Percentiles rank a stretch among this genome's conserved stretches.
These are phyloP conservation scores for Paxillus involutus DNA, from an alignment of 768 basidiomycete genomes.

Conservation along the genomic window DNA sequence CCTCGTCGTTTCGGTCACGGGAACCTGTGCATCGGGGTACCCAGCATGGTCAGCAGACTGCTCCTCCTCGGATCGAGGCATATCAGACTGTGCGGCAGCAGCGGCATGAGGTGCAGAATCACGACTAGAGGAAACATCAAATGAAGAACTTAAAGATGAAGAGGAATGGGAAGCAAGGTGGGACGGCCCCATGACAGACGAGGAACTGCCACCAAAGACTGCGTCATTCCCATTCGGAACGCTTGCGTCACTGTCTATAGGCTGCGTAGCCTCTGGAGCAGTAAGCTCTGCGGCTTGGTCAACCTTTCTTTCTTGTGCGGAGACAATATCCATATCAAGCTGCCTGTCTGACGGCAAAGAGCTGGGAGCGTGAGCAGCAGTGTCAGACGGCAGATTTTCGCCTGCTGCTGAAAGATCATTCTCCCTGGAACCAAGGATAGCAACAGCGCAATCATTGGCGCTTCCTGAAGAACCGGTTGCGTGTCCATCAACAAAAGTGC, in stretches of 20 bases:
- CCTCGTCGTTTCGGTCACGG: conserved; percentile 3
- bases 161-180: conserved; percentile 31
- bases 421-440: conserved; percentile 15
- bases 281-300: conserved; percentile 13
- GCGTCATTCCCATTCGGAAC: conserved; percentile 21
- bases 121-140: conserved; percentile 49
- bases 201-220: conserved; percentile 12
- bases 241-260: conserved; percentile 9
- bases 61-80: conserved; percentile 41
- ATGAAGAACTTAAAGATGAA: conserved; percentile 33
- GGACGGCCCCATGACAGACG: conserved; percentile 30
- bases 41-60: conserved; percentile 48
- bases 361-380: conserved; percentile 10
- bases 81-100: conserved; percentile 30
- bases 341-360: conserved; percentile 18
- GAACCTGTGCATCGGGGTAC: conserved; percentile 45
- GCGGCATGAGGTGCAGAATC: conserved; percentile 31
- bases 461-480: conserved; percentile 33
- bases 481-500: conserved; percentile 38
- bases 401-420: conserved; percentile 17
- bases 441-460: conserved; percentile 12
- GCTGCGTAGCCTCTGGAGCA: conserved; percentile 21
- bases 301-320: conserved; percentile 15
- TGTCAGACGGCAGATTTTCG: conserved; percentile 27
- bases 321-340: conserved; percentile 19